Conservation (phyloP, 192 early-diverging fungal species). For the Phlyctochytrium bullatum region DNA sequence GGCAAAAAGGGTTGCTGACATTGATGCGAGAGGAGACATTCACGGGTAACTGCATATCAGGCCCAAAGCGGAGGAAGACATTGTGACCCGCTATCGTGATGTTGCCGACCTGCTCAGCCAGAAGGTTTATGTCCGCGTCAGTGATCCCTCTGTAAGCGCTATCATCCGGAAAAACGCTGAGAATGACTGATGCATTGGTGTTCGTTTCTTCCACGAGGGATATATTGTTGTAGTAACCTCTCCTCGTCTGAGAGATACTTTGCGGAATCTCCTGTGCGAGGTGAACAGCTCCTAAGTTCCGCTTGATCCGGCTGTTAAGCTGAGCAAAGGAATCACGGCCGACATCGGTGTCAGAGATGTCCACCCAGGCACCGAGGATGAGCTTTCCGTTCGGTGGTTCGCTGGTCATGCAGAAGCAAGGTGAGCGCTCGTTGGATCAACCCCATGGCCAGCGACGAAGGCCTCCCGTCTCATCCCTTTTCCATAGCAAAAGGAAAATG, state of each 20-base stretch:
- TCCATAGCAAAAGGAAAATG: too few relatives aligned
- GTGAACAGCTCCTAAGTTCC: background rate
- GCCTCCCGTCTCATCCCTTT: too few relatives aligned
- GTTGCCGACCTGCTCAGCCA: constrained; percentile 13
- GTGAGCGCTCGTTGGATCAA: too few relatives aligned
- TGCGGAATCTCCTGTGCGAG: background rate
- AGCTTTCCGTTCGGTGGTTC: background rate
- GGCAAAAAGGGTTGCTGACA: too few relatives aligned
- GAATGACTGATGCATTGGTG: too few relatives aligned
- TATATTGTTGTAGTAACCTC: too few relatives aligned
- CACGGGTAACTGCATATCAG: constrained; percentile 37
- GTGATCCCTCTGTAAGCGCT: background rate
- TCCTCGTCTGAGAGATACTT: too few relatives aligned
- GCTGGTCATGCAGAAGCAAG: too few relatives aligned
- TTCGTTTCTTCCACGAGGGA: too few relatives aligned
- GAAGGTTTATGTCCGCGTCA: constrained; percentile 1
- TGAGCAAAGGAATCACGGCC: background rate
- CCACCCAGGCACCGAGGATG: background rate
- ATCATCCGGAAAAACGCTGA: too few relatives aligned
- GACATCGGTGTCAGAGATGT: background rate
- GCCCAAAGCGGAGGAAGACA: constrained; percentile 24
- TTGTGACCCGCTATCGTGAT: constrained; percentile 14
- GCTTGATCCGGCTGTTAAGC: background rate
- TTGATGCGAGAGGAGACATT: too few relatives aligned
- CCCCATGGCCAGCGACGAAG: too few relatives aligned